These are phyloP conservation scores for Teratosphaeriaceae sp. DNA, from an alignment of 2,329 filamentous ascomycete genomes.

Conservation along the genomic window DNA sequence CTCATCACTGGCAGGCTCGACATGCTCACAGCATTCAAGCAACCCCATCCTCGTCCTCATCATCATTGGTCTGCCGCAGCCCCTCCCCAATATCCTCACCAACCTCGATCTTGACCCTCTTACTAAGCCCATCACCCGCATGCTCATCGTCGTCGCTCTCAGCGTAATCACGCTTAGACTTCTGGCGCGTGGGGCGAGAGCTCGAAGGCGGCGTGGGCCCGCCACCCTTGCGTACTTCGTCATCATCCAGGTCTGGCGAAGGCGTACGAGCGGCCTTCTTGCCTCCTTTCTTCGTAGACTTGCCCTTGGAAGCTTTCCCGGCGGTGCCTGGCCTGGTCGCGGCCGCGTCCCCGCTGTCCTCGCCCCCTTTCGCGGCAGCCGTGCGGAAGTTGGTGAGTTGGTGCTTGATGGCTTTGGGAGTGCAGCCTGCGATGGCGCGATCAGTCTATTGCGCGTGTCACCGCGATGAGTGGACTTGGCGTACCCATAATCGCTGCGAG, in stretches of 20 bases:
- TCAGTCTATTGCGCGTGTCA: too few species aligned
- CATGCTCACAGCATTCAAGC: neutral
- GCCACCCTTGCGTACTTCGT: constrained; percentile 8
- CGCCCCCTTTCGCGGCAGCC: neutral
- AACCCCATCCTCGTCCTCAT: neutral
- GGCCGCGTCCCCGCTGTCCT: neutral
- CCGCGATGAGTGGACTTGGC: too few species aligned
- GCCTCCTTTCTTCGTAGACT: neutral
- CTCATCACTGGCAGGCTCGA: neutral
- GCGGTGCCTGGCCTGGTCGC: neutral
- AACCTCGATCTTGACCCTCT: constrained; percentile 17
- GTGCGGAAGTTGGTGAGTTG: constrained; percentile 22
- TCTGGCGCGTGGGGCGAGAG: constrained; percentile 3
- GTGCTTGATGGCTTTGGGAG: constrained; percentile 27
- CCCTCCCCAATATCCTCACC: constrained; percentile 22
- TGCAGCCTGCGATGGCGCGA: constrained; percentile 19
- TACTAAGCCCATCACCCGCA: constrained; percentile 4
- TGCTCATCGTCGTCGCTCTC: constrained; percentile 6
- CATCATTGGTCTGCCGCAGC: neutral
- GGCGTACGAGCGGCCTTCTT: constrained; percentile 2
- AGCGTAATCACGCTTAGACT: constrained; percentile 8
- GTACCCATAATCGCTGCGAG: constrained; percentile 24
- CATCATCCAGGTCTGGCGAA: constrained; percentile 3
- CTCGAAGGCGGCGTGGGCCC: constrained; percentile 7
- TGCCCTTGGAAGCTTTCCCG: neutral